Evolutionary conservation across 306 rosid genomes (phyloP), one percentile per base, ranked within the genome.

Genomic region (Dryas drummondii): DNA sequence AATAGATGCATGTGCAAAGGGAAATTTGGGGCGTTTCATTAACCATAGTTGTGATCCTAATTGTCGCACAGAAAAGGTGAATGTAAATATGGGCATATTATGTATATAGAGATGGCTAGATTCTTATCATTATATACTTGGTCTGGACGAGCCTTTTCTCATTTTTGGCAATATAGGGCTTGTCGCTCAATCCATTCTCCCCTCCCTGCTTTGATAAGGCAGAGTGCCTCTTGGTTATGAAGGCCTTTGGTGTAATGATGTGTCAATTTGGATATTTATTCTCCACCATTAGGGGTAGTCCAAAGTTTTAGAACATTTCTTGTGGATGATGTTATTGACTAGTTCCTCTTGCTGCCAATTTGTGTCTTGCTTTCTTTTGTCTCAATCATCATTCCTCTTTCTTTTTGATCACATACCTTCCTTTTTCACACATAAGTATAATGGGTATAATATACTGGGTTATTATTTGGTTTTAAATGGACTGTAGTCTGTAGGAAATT

Each of bases 1-100:
- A 60, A 96, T 96, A 71, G 99, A 96, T 86, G 99, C 99, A 63
- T 90, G 97, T 78, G 91, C 93, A 66, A 96, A 96, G 86, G 99
- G 99, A 85, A 96, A 96, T 84, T 80, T 92, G 91, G 99, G 99
- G 59, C 98, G 99, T 61, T 96, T 90, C 88, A 96, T 96, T 80
- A 96, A 92, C 87, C 99, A 96, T 76, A 96, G 99, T 66, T 96
- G 99, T 81, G 96, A 90, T 49, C 99, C 99, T 45, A 96, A 96
- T 83, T 96, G 99, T 78, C 93, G 91, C 61, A 96, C 99, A 12
- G 99, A 96, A 77, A 96, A 96, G 98, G 99, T 92, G 81, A 82
- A 44, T 73, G 44, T 58, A 48, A 9, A 46, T 67, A 9, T 53
- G 47, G 19, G n/a, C 16, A 48, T 44, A 48, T 75, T 12, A 14